Evolutionary conservation across 345 rosid species (phyloP), one percentile per base, ranked within the genome.

Genomic region (Eucalyptus erythrocorys): DNA sequence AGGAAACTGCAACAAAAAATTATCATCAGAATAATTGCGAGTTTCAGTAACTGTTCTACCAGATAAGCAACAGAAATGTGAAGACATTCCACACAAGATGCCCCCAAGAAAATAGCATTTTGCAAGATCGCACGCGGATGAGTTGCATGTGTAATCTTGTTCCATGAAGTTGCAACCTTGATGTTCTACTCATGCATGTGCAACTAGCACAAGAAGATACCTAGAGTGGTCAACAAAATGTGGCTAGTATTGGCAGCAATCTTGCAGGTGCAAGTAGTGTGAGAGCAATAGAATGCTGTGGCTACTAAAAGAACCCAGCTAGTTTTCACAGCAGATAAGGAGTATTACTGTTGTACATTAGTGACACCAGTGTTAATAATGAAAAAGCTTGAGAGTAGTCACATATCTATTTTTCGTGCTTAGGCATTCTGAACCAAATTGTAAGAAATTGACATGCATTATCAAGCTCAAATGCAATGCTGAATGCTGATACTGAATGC

Each of bases 1-100:
- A 97, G 89, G 91, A 95, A 98, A 89, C 99, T 98, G 95, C 94
- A 79, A 84, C 89, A 90, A 82, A 88, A 86, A 90, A 89, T 40
- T 48, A 32, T 81, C 48, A 89, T 84, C 88, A 90, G 89, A 87
- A 89, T 87, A 40, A 68, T 88, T 66, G 84, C 64, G 43, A 43
- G 55, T 34, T 45, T 71, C 45, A 71, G 43, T 34, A 17, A 71
- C 21, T 19, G 81, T 19, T 71, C 81, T 71, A 71, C 7, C 81
- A 71, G 24, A 53, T 50, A 37, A 87, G 48, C 15, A 45, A 90
- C 47, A 90, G 89, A 55, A 92, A 84, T 87, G 51, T 59, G 88
- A 59, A 64, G 48, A 64, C 15, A 79, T 32, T 86, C 86, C 87
- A 68, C 85, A 87, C 87, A 84, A 49, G 86, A 42, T 86, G n/a